These are phyloP conservation scores for Aspergillus fumigatus DNA, from an alignment of 2,329 filamentous ascomycete genomes.

Conservation along the genomic window DNA sequence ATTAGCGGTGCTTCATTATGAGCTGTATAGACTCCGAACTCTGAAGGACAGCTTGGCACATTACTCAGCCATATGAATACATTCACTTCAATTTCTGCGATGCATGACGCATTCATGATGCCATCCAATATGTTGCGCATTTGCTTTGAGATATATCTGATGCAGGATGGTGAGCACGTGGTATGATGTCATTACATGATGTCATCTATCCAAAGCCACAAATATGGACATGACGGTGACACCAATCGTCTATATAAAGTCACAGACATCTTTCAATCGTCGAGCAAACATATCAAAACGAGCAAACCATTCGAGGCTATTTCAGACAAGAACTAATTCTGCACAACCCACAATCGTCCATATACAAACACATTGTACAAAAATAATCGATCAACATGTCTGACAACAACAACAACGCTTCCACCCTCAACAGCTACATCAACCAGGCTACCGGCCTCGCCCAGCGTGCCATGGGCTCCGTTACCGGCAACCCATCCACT, in stretches of 20 bases:
- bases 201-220: not conserved
- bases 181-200: not conserved
- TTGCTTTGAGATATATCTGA: not conserved
- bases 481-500: slow-evolving; percentile 69
- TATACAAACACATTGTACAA: not conserved
- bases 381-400: slow-evolving; percentile 21
- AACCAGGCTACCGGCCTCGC: slow-evolving; percentile 68
- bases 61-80: not conserved
- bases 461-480: slow-evolving; percentile 65
- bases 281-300: not conserved
- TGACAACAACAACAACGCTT: slow-evolving; percentile 43
- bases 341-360: slow-evolving; percentile 6
- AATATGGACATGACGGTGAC: not conserved
- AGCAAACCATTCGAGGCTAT: not conserved
- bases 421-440: slow-evolving; percentile 73
- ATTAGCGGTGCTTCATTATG: not conserved
- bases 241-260: not conserved
- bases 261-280: not conserved
- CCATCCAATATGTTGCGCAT: not conserved
- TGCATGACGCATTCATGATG: not conserved
- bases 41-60: not conserved
- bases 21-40: not conserved
- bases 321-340: not conserved
- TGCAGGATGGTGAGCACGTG: not conserved
- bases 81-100: not conserved